phyloP scores from a whole-genome alignment of 1,139 yeast genomes.

The Arxiozyma heterogenica region DNA sequence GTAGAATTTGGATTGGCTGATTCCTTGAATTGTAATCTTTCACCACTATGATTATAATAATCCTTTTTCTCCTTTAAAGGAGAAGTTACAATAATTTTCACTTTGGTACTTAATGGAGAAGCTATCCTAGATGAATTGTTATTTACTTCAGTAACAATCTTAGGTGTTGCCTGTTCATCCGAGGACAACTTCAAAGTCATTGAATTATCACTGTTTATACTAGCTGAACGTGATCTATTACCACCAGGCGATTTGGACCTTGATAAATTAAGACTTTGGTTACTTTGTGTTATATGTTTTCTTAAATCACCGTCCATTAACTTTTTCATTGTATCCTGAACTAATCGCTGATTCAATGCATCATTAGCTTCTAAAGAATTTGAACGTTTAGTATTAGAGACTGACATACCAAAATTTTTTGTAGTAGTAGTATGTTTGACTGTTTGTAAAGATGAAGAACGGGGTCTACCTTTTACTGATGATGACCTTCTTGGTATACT shows the following conservation, averaged over 20 bases:
- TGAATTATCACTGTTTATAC: slow-evolving; percentile 2
- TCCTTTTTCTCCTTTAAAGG: not conserved
- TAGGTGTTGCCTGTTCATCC: not conserved
- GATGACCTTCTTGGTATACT: slow-evolving; percentile 1
- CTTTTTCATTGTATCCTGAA: slow-evolving; percentile 20
- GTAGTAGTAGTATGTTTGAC: slow-evolving; percentile 4
- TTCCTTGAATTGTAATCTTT: slow-evolving; percentile 2
- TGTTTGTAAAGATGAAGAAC: slow-evolving; percentile 29
- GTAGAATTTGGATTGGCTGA: not conserved
- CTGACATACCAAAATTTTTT: not conserved
- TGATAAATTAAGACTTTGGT: not conserved
- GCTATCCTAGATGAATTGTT: not conserved
- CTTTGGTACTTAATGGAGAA: not conserved
- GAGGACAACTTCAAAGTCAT: not conserved
- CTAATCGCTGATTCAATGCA: slow-evolving; percentile 20
- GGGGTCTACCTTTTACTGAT: slow-evolving; percentile 15
- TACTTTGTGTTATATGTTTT: slow-evolving; percentile 1
- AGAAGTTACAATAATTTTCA: not conserved
- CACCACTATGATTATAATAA: not conserved
- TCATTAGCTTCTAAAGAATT: slow-evolving; percentile 27
- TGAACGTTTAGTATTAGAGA: slow-evolving; percentile 13
- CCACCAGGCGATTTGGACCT: slow-evolving; percentile 3
- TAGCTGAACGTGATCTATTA: slow-evolving; percentile 8
- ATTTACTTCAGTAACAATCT: not conserved
- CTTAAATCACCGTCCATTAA: slow-evolving; percentile 7